Conservation (phyloP, 495 filamentous ascomycete genomes). For the Pseudotulostoma volvatum region DNA sequence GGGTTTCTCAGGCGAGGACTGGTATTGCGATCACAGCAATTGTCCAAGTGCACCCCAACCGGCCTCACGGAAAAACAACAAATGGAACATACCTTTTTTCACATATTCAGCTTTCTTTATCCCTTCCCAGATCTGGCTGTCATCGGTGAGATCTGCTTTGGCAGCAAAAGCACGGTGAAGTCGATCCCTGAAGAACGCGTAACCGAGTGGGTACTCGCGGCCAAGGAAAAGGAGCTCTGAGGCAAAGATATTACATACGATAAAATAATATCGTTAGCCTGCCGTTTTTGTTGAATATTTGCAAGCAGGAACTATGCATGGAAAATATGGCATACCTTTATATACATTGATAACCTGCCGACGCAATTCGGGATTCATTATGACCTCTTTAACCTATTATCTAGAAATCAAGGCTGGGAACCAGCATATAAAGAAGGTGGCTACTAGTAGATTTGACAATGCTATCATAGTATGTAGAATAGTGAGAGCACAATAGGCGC, state of each 20-base stretch:
- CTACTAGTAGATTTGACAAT: too few species aligned
- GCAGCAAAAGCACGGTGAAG: constrained; percentile 72
- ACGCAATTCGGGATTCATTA: constrained; percentile 44
- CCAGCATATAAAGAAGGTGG: too few species aligned
- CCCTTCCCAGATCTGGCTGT: constrained; percentile 54
- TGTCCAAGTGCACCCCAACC: too few species aligned
- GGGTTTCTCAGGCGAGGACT: too few species aligned
- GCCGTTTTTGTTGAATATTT: constrained; percentile 1
- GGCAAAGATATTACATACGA: not conserved
- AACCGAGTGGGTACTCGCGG: constrained; percentile 75
- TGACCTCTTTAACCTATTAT: too few species aligned
- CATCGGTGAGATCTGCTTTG: constrained; percentile 51
- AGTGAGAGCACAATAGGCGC: too few species aligned
- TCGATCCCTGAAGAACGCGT: constrained; percentile 62
- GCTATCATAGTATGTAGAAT: too few species aligned
- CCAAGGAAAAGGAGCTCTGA: constrained; percentile 74
- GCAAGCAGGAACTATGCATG: not conserved
- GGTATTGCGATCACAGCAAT: too few species aligned
- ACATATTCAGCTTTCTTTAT: constrained; percentile 74
- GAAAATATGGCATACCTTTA: constrained; percentile 51
- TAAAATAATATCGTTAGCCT: not conserved
- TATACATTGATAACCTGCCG: constrained; percentile 76
- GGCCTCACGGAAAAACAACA: too few species aligned
- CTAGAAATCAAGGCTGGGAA: too few species aligned
- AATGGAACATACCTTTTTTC: constrained; percentile 54